Conservation (phyloP, 192 early-diverging fungal genomes). For the Pilaira anomala region DNA sequence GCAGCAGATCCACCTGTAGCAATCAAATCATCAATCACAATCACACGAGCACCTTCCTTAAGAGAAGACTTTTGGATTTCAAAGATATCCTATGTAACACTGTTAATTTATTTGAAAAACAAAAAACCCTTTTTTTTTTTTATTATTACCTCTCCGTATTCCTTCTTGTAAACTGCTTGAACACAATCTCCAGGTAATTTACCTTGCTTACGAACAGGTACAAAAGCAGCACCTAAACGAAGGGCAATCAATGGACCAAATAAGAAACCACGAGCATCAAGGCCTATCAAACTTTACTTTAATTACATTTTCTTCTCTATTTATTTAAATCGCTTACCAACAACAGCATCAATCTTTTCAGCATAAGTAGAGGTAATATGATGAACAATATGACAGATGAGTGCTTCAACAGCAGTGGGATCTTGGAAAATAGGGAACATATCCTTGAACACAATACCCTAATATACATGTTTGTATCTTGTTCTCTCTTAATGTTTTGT, state of each 20-base stretch:
- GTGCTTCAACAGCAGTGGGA: constrained; percentile 86
- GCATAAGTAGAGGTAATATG: constrained; percentile 62
- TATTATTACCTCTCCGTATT: constrained; percentile 78
- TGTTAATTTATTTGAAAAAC: not conserved
- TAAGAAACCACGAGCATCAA: constrained; percentile 97
- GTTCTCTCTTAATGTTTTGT: not conserved
- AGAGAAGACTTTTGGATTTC: constrained; percentile 86
- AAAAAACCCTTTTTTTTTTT: not conserved
- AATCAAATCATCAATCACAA: constrained; percentile 96
- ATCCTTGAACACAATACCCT: constrained; percentile 96
- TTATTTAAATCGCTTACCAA: constrained; percentile 54
- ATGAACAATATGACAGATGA: constrained; percentile 84
- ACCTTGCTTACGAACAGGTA: constrained; percentile 92
- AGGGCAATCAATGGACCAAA: constrained; percentile 90
- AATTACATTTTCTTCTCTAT: not conserved
- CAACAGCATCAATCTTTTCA: constrained; percentile 82
- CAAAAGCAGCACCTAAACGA: constrained; percentile 87
- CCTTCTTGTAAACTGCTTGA: constrained; percentile 80
- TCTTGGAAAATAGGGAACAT: constrained; percentile 97
- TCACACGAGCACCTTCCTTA: constrained; percentile 77
- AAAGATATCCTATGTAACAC: constrained; percentile 86
- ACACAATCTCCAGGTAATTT: constrained; percentile 86
- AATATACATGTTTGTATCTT: not conserved
- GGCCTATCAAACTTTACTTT: constrained; percentile 39
- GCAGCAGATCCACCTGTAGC: constrained; percentile 61